Percentiles rank a stretch among this genome's conserved stretches.
These are phyloP conservation scores for Albatrellus sp. DNA, from an alignment of 1,284 basidiomycete genomes.

Conservation along the genomic window DNA sequence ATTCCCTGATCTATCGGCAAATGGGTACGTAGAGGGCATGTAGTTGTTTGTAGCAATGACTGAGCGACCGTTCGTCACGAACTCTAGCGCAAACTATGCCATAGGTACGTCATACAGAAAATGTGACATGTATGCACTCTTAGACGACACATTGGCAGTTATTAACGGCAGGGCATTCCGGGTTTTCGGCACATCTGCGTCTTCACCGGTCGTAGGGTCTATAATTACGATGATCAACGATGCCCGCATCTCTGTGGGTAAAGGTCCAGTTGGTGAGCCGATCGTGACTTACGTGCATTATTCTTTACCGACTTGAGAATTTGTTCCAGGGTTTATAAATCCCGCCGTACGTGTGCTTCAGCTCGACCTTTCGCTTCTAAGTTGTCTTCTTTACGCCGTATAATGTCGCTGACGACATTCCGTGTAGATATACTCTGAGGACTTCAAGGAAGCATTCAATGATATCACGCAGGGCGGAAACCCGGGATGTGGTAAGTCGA, in stretches of 20 bases:
- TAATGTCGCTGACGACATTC: background rate
- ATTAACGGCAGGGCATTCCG: slow-evolving; percentile 18
- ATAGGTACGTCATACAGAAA: slow-evolving; percentile 15
- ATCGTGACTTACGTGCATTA: slow-evolving; percentile 23
- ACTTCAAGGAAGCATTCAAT: slow-evolving; percentile 5
- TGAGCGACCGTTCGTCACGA: slow-evolving; percentile 1
- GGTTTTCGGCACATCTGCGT: slow-evolving; percentile 21
- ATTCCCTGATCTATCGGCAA: slow-evolving; percentile 35
- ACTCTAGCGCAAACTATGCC: slow-evolving; percentile 30
- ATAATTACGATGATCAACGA: slow-evolving; percentile 33
- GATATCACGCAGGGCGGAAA: slow-evolving; percentile 10
- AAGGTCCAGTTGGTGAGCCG: slow-evolving; percentile 21
- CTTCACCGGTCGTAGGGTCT: slow-evolving; percentile 25
- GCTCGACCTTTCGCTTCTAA: too few species aligned
- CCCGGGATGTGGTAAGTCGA: slow-evolving; percentile 10
- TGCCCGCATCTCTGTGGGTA: slow-evolving; percentile 22
- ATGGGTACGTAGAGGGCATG: slow-evolving; percentile 19
- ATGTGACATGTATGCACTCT: slow-evolving; percentile 10
- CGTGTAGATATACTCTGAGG: slow-evolving; percentile 5
- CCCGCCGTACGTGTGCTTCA: slow-evolving; percentile 21
- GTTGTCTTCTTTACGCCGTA: too few species aligned
- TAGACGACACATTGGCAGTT: slow-evolving; percentile 1
- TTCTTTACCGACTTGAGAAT: slow-evolving; percentile 19
- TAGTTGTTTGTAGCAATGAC: background rate
- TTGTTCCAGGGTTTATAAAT: slow-evolving; percentile 20